Conservation (phyloP, 257 asterid species). For the Galeopsis tetrahit region DNA sequence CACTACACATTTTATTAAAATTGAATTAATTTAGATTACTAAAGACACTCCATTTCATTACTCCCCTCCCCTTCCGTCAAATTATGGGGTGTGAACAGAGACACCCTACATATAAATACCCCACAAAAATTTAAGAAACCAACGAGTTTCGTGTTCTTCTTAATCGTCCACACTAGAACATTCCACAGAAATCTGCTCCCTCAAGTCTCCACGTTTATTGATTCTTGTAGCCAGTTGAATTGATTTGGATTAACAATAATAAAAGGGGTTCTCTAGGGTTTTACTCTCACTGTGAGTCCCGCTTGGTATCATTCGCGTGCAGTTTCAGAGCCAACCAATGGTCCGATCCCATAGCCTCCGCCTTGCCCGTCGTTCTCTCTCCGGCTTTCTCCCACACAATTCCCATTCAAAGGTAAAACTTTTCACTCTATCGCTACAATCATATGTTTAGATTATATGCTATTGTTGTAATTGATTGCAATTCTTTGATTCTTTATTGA, state of each 20-base stretch:
- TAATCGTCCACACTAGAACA: slow-evolving; percentile 34
- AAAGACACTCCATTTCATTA: too few relatives aligned
- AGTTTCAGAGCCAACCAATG: slow-evolving; percentile 45
- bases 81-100: too few relatives aligned
- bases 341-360: slow-evolving; percentile 59
- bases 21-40: too few relatives aligned
- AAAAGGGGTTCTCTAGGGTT: slow-evolving; percentile 52
- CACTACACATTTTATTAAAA: too few relatives aligned
- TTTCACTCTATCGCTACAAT: neutral
- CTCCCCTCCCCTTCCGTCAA: too few relatives aligned
- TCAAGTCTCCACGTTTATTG: slow-evolving; percentile 9
- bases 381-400: slow-evolving; percentile 39
- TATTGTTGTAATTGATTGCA: slow-evolving; percentile 33
- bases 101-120: too few relatives aligned
- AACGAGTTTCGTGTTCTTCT: too few relatives aligned
- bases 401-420: slow-evolving; percentile 30
- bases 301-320: slow-evolving; percentile 5
- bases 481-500: slow-evolving; percentile 47
- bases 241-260: neutral
- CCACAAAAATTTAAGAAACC: neutral
- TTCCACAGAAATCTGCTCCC: slow-evolving; percentile 35
- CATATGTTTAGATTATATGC: neutral
- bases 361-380: slow-evolving; percentile 60
- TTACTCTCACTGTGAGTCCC: slow-evolving; percentile 31
- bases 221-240: slow-evolving; percentile 17